Base-by-base conservation (phyloP, 75 land plant genomes). In the Pinus albicaulis region DNA sequence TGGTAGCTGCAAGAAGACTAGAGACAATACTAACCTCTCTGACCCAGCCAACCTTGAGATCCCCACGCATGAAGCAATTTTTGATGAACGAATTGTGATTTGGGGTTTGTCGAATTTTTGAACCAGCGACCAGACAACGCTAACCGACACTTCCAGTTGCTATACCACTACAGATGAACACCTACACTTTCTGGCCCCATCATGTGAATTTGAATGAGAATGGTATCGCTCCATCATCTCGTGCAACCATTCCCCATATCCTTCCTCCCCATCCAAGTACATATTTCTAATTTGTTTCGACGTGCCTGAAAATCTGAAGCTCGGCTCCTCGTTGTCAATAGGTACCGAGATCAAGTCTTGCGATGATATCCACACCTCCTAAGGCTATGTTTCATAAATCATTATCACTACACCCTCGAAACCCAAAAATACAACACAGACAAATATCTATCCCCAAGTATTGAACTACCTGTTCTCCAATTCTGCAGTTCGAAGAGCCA, bases 31-130 rank as follows among this genome's bases (percentile, higher is more conserved):
- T 76, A 24, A 93, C 85, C 69, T 92, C 95, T 8, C 96, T 72
- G n/a, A 80, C 59, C 78, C 82, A 82, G 5, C 95, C 96, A 41
- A 87, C 88, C 19, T 38, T 25, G 48, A 44, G 63, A 23, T 71
- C 74, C 26, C 48, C 80, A 0, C 23, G 2, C 24, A 89, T 75
- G 61, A 70, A 20, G 75, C 93, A 93, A 79, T 86, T 89, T 19
- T 76, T 82, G 77, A 93, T 83, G 83, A 93, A 93, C 70, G 87
- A 91, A 62, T 93, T 93, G 91, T 93, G 16, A 76, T 63, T 74
- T 93, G 93, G 5, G 95, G 95, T 57, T 74, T 34, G 76, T 92
- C 95, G 84, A 92, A 92, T 13, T 87, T 82, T 16, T 93, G 85
- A 52, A 92, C 86, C 44, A 91, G 22, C 22, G 91, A 84, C 95